phyloP scores from a whole-genome alignment of 257 asterid genomes.

The Schizonepeta tenuifolia region DNA sequence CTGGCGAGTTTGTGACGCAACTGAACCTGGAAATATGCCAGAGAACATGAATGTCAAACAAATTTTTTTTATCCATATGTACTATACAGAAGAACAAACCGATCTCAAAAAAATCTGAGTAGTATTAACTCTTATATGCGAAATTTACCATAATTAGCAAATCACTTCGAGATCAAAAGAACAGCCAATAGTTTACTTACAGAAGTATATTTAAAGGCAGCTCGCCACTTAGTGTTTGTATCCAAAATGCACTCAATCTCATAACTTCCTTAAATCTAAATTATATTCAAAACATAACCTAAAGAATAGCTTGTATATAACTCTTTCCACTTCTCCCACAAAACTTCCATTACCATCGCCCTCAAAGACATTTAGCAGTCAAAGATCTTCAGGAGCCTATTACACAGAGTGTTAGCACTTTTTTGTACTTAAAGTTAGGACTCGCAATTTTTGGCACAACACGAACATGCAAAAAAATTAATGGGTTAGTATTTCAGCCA shows the following conservation, averaged over 20 bases:
- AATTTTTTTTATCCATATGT: slow-evolving; percentile 2
- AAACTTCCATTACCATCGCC: neutral
- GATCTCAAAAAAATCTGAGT: neutral
- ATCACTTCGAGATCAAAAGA: neutral
- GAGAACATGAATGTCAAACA: slow-evolving; percentile 21
- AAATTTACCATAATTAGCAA: neutral
- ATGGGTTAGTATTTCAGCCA: no score
- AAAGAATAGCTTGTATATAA: neutral
- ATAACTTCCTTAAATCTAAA: neutral
- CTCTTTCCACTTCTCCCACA: slow-evolving; percentile 12
- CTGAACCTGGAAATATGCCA: slow-evolving; percentile 64
- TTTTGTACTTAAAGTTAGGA: neutral
- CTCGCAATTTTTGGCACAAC: no score
- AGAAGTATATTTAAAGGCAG: neutral
- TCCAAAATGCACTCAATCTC: neutral
- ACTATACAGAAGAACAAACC: slow-evolving; percentile 7
- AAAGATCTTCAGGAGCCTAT: neutral
- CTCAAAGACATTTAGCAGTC: neutral
- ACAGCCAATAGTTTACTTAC: neutral
- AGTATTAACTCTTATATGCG: neutral
- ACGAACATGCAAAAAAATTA: no score
- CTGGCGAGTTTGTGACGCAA: slow-evolving; percentile 87
- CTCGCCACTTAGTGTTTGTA: neutral
- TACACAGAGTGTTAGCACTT: neutral
- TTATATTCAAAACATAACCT: neutral